Evolutionary conservation across 2,329 filamentous ascomycete genomes (phyloP), one percentile per base, ranked within the genome.

Genomic region (Lachnellula hyalina): DNA sequence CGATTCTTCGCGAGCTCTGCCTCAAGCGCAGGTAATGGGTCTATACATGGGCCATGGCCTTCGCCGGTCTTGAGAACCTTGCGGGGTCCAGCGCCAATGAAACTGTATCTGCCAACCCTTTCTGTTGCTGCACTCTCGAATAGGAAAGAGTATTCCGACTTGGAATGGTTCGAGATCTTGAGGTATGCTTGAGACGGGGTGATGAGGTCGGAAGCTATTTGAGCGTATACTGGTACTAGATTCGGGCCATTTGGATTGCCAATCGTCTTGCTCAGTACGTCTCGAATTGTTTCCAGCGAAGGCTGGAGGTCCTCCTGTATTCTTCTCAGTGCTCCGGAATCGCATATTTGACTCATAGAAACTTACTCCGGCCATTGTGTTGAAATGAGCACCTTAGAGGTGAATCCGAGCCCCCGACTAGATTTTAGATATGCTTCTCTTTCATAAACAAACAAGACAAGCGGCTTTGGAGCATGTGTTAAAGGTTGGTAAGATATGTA

Each of bases 91-190:
- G 89, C 89, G 63, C 93, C 93, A 57, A 99, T 82, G 73, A 99
- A 99, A 76, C 90, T 96, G 73, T 96, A 97, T 66, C 94, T 82
- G 55, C 93, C 93, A 62, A 99, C 90, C 17, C 87, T 91, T 73
- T 97, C 93, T 28, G 91, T 93, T 21, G 92, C 91, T 25, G 93
- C 94, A 67, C 91, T 96, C 74, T 99, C 94, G 72, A 96, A 96
- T 47, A 99, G 83, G 71, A 96, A 97, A 3, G 93, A 96, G 67
- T 90, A 85, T 63, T 89, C 85, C 48, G 88, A 89, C 63, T 81
- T 76, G 32, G 81, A 87, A 78, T 87, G 85, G 59, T 85, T 81
- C 36, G 89, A 86, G 63, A 96, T 80, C 74, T 96, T 97, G 62
- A 99, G 81, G 73, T 97, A 99, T 64, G 95, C 93, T 59, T 89